These are phyloP conservation scores for Zygoascus meyerae DNA, from an alignment of 1,139 yeast genomes.

Conservation along the genomic window DNA sequence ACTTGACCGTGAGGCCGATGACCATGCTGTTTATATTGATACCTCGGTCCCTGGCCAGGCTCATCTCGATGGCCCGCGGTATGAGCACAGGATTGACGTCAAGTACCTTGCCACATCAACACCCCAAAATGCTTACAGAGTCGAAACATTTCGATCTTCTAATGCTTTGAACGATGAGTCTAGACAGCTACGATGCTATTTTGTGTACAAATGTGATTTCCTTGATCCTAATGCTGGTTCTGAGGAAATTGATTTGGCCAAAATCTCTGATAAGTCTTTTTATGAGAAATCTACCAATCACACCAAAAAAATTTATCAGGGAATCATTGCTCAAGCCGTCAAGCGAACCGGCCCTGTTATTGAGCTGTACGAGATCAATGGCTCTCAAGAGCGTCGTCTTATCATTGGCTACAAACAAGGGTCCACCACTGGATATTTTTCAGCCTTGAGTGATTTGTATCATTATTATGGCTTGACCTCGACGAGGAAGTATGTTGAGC, in stretches of 20 bases:
- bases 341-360: conserved; percentile 88
- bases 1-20: conserved; percentile 68
- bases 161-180: conserved; percentile 45
- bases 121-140: conserved; percentile 53
- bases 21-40: conserved; percentile 90
- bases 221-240: conserved; percentile 33
- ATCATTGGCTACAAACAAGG: conserved; percentile 84
- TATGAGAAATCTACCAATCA: conserved; percentile 71
- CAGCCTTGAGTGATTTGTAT: conserved; percentile 82
- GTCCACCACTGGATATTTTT: conserved; percentile 79
- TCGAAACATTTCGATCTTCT: conserved; percentile 79
- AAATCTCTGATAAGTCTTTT: conserved; percentile 76
- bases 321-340: conserved; percentile 63
- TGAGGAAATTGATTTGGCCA: conserved; percentile 48
- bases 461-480: conserved; percentile 83
- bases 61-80: conserved; percentile 35
- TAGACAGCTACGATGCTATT: conserved; percentile 62
- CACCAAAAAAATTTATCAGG: conserved; percentile 71
- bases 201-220: conserved; percentile 77
- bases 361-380: conserved; percentile 76
- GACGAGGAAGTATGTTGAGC: conserved; percentile 89
- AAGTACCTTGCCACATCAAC: conserved; percentile 60
- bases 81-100: conserved; percentile 64
- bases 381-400: conserved; percentile 73
- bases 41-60: conserved; percentile 45